phyloP scores from a whole-genome alignment of 106 monocot species.

The Allium fistulosum region DNA sequence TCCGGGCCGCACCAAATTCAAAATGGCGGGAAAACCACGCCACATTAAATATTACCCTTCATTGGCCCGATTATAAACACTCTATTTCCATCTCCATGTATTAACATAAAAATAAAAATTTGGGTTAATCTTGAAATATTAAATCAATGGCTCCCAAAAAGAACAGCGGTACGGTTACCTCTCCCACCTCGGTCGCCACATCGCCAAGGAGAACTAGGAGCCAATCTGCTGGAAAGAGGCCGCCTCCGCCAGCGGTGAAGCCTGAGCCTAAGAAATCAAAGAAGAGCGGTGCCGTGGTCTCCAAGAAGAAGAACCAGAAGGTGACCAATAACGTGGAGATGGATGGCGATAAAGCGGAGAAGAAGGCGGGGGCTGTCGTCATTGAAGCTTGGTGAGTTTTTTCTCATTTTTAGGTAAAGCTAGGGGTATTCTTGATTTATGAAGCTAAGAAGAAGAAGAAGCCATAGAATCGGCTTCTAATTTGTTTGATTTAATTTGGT shows the following conservation, averaged over 20 bases:
- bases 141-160: constrained; percentile 30
- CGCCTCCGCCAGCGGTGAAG: constrained; percentile 7
- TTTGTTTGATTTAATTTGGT: neutral
- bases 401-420: neutral
- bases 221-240: constrained; percentile 33
- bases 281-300: constrained; percentile 1
- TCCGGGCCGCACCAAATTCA: no score
- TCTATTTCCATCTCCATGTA: no score
- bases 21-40: no score
- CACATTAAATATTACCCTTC: no score
- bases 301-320: neutral
- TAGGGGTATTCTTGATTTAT: constrained; percentile 2
- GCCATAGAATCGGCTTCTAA: neutral
- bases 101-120: no score
- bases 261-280: neutral
- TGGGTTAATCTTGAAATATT: no score
- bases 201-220: constrained; percentile 59
- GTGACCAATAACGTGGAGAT: neutral
- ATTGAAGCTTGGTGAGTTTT: constrained; percentile 57
- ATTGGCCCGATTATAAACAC: no score
- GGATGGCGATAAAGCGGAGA: no score
- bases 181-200: constrained; percentile 8
- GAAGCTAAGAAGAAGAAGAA: neutral
- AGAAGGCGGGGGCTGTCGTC: constrained; percentile 17
- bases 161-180: constrained; percentile 12